phyloP scores from a whole-genome alignment of 305 asterid genomes.

The Fraxinus sp. region DNA sequence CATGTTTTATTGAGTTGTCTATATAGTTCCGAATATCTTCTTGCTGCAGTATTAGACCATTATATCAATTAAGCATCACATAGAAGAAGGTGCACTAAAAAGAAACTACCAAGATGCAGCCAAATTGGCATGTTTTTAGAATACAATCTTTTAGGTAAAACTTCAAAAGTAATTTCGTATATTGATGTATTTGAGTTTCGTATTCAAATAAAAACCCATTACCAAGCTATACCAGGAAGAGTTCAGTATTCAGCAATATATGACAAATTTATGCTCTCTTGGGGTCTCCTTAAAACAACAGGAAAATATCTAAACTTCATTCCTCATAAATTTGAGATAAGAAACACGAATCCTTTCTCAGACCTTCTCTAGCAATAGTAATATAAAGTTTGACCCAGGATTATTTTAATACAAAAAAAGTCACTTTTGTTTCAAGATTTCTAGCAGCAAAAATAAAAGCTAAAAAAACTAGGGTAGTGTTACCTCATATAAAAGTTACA shows the following conservation, averaged over 20 bases:
- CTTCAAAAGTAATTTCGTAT: background rate
- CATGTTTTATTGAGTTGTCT: conserved; percentile 78
- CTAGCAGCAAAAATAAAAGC: background rate
- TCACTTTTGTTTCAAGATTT: background rate
- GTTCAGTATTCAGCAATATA: background rate
- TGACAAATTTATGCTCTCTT: background rate
- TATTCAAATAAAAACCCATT: background rate
- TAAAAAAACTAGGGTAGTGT: background rate
- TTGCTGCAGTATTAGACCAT: conserved; percentile 72
- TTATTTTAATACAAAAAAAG: background rate
- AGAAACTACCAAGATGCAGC: background rate
- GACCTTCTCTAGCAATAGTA: background rate
- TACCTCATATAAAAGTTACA: background rate
- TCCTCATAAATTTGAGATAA: background rate
- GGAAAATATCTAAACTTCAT: background rate
- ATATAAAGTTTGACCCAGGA: background rate
- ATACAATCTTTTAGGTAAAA: background rate
- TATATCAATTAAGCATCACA: conserved; percentile 17
- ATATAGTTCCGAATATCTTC: conserved; percentile 87
- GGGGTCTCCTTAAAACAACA: background rate
- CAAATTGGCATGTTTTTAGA: background rate
- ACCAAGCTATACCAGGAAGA: background rate
- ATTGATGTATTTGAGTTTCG: background rate
- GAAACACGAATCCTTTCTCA: background rate
- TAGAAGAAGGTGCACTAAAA: background rate